Conservation (phyloP, 176 grass and related monocot species). For the Oryza nivara region DNA sequence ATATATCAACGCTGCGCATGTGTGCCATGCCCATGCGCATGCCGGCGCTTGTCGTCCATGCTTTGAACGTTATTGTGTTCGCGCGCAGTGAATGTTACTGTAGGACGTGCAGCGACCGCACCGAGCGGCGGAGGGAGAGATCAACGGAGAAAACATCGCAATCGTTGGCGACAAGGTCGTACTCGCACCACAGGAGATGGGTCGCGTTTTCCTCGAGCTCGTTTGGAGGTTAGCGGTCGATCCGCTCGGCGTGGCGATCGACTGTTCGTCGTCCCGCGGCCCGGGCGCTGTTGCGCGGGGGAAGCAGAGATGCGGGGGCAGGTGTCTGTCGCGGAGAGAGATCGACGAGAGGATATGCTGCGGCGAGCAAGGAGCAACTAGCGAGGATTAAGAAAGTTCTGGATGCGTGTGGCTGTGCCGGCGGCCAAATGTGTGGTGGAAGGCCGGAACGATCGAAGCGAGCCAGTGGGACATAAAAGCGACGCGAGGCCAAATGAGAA, state of each 20-base stretch:
- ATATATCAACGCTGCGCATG: neutral
- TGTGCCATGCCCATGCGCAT: neutral
- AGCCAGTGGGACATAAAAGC: conserved; percentile 10
- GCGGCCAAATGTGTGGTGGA: conserved; percentile 40
- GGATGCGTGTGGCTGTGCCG: conserved; percentile 24
- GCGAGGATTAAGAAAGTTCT: conserved; percentile 14
- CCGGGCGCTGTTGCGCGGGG: neutral
- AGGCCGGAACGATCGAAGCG: neutral
- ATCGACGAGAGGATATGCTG: neutral
- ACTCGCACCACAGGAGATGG: conserved; percentile 19
- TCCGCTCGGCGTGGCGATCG: conserved; percentile 1
- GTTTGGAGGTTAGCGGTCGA: conserved; percentile 20
- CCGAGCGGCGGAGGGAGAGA: neutral
- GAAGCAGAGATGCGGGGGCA: neutral
- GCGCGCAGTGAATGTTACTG: neutral
- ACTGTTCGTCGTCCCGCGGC: neutral
- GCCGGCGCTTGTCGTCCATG: neutral
- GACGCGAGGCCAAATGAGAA: conserved; percentile 24
- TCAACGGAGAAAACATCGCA: neutral
- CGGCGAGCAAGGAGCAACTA: neutral
- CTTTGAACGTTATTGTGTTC: neutral
- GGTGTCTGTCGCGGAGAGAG: neutral
- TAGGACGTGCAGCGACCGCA: neutral
- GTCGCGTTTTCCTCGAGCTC: neutral
- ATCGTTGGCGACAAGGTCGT: conserved; percentile 5